phyloP scores from a whole-genome alignment of 2,329 filamentous ascomycete genomes.

The Xylaria hypoxylon region DNA sequence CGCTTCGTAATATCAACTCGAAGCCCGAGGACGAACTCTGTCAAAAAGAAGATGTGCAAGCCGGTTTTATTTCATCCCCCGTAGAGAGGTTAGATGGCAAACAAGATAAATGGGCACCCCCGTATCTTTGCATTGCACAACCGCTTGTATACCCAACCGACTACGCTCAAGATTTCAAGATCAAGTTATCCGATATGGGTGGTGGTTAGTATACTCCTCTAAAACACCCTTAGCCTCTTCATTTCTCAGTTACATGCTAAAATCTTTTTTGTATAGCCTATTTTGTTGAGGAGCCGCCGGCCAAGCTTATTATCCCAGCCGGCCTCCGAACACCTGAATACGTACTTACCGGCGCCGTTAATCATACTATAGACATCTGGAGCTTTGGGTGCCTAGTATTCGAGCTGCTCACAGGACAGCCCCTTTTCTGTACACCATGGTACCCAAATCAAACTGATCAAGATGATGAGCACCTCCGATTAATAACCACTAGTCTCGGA shows the following conservation, averaged over 20 bases:
- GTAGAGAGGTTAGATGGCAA: conserved; percentile 50
- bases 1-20: conserved; percentile 47
- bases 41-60: conserved; percentile 43
- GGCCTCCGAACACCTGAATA: conserved; percentile 49
- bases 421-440: conserved; percentile 46
- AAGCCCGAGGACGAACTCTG: conserved; percentile 43
- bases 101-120: conserved; percentile 47
- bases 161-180: conserved; percentile 44
- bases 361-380: conserved; percentile 48
- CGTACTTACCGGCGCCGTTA: conserved; percentile 43
- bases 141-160: conserved; percentile 42
- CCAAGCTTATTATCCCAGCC: conserved; percentile 41
- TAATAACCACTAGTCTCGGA: conserved; percentile 40
- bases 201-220: conserved; percentile 44
- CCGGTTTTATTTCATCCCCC: conserved; percentile 43
- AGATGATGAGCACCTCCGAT: conserved; percentile 36
- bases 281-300: conserved; percentile 45
- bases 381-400: conserved; percentile 51
- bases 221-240: conserved; percentile 4
- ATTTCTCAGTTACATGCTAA: conserved; percentile 15
- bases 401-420: conserved; percentile 48
- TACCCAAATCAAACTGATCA: conserved; percentile 17
- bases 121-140: conserved; percentile 49
- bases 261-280: conserved; percentile 35
- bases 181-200: conserved; percentile 51